These are phyloP conservation scores for Podospora anserina DNA, from an alignment of 495 filamentous ascomycete species.

Conservation along the genomic window DNA sequence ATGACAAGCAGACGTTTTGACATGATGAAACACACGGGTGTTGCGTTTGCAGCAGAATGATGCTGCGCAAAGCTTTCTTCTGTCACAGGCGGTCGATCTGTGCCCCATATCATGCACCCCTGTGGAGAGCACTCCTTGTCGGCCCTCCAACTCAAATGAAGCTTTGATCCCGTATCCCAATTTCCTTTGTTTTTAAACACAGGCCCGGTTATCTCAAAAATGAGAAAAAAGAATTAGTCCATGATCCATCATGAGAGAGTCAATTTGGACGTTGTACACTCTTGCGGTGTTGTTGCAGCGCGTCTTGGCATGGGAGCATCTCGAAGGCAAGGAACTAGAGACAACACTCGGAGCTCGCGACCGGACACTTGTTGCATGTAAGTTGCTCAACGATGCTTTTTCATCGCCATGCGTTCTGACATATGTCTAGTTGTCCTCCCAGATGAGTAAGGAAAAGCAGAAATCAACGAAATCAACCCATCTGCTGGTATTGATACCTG, in stretches of 20 bases:
- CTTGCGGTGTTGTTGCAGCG: slow-evolving; percentile 16
- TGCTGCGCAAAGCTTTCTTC: not conserved
- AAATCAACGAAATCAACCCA: not conserved
- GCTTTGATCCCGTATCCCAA: not conserved
- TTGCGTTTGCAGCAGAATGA: not conserved
- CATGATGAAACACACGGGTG: slow-evolving; percentile 2
- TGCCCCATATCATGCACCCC: slow-evolving; percentile 16
- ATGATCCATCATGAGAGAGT: not conserved
- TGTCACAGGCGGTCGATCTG: slow-evolving; percentile 14
- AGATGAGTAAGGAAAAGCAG: not conserved
- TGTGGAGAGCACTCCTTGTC: slow-evolving; percentile 6
- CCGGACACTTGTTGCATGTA: slow-evolving; percentile 46
- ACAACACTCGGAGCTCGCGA: slow-evolving; percentile 33
- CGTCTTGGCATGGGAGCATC: slow-evolving; percentile 38
- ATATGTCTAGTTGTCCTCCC: not conserved
- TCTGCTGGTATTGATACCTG: not conserved
- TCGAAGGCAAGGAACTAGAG: slow-evolving; percentile 29
- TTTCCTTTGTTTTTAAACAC: not conserved
- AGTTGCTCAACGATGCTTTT: slow-evolving; percentile 18
- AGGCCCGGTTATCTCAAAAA: not conserved
- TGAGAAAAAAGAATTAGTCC: too few relatives aligned
- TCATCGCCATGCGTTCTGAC: not conserved
- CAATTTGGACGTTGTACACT: slow-evolving; percentile 12
- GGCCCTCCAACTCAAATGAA: not conserved
- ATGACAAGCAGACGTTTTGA: not conserved